Conservation (phyloP, 2,329 filamentous ascomycete genomes). For the Alternaria hordeiaustralica region DNA sequence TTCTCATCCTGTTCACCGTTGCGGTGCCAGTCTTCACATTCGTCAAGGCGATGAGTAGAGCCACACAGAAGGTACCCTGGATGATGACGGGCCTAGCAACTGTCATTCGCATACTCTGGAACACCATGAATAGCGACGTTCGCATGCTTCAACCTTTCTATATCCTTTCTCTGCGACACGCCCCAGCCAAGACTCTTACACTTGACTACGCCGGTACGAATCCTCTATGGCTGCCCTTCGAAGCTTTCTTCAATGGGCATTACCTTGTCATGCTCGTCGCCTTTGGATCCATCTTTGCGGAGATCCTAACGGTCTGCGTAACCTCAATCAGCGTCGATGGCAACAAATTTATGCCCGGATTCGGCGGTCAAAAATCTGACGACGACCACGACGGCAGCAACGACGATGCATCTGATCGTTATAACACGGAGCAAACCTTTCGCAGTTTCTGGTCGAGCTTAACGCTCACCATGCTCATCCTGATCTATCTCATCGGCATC, state of each 20-base stretch:
- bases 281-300: conserved; percentile 73
- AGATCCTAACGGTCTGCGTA: conserved; percentile 73
- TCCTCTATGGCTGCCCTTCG: conserved; percentile 68
- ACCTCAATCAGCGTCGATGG: conserved; percentile 72
- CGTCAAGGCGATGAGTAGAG: conserved; percentile 56
- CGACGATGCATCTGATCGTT: conserved; percentile 20
- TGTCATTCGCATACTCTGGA: conserved; percentile 71
- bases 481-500: conserved; percentile 69
- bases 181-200: conserved; percentile 69
- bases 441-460: conserved; percentile 72
- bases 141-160: conserved; percentile 79
- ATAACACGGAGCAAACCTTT: conserved; percentile 53
- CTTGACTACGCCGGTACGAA: conserved; percentile 77
- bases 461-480: conserved; percentile 65
- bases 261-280: conserved; percentile 72
- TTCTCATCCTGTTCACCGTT: conserved; percentile 62
- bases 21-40: conserved; percentile 70
- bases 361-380: conserved; percentile 1
- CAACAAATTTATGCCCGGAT: conserved; percentile 59
- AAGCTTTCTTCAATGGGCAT: conserved; percentile 68
- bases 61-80: conserved; percentile 70
- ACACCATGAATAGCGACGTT: conserved; percentile 70
- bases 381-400: conserved; percentile 5
- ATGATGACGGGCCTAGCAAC: conserved; percentile 70
- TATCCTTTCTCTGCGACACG: conserved; percentile 70